phyloP scores from a whole-genome alignment of 306 rosid species.

The Mimosa pudica region DNA sequence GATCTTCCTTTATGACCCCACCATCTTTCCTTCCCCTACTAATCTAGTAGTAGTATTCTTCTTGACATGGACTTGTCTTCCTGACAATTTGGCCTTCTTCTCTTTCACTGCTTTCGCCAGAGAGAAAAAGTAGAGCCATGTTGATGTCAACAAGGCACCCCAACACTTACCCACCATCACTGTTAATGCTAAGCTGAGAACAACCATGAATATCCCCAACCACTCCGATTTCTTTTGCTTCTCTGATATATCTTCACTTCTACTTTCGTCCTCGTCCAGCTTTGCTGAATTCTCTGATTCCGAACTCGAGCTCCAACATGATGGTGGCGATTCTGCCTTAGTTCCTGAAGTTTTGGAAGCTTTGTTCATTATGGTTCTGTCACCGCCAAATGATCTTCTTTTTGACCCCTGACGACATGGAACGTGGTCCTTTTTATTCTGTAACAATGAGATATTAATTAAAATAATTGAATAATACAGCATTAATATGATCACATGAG shows the following conservation, averaged over 20 bases:
- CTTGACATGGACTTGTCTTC: neutral
- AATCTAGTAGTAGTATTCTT: neutral
- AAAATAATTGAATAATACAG: neutral
- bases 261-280: neutral
- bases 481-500: too few relatives aligned
- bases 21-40: neutral
- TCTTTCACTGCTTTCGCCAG: slow-evolving; percentile 26
- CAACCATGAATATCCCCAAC: slow-evolving; percentile 43
- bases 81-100: slow-evolving; percentile 28
- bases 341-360: neutral
- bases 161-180: slow-evolving; percentile 54
- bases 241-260: slow-evolving; percentile 4
- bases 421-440: slow-evolving; percentile 47
- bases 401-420: slow-evolving; percentile 38
- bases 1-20: slow-evolving; percentile 38
- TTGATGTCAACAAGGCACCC: slow-evolving; percentile 51
- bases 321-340: slow-evolving; percentile 31
- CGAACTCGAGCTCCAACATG: neutral
- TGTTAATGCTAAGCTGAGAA: slow-evolving; percentile 53
- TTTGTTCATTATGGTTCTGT: neutral
- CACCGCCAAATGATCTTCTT: slow-evolving; percentile 17
- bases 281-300: slow-evolving; percentile 34
- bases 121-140: slow-evolving; percentile 47
- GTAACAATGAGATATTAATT: slow-evolving; percentile 3
- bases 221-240: slow-evolving; percentile 33